Percentiles rank a stretch among this genome's conserved stretches.
Conservation (phyloP, 2,329 filamentous ascomycete genomes). For the Phialocephala subalpina region DNA sequence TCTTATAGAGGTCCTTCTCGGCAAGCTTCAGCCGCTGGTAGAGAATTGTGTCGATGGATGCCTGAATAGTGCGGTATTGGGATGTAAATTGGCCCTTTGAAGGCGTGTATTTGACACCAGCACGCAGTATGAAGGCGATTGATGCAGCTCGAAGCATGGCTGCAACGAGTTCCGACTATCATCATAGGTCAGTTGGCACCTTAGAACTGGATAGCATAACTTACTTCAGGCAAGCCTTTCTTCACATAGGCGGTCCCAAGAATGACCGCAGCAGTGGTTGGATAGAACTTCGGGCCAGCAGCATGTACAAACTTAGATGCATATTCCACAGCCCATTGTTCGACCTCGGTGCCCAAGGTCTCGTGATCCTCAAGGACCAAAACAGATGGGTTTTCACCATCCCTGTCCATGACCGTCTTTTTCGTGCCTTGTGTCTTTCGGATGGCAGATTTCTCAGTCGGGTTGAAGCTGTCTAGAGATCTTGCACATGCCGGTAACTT, state of each 20-base stretch:
- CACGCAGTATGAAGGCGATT: conserved; percentile 36
- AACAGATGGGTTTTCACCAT: conserved; percentile 16
- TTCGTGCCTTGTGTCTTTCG: conserved; percentile 16
- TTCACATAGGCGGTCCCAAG: conserved; percentile 38
- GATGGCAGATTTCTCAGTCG: conserved; percentile 23
- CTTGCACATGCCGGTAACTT: conserved; percentile 26
- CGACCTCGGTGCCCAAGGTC: conserved; percentile 27
- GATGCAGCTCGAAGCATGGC: conserved; percentile 36
- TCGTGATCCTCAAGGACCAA: conserved; percentile 29
- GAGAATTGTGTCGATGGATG: conserved; percentile 39
- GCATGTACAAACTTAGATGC: conserved; percentile 37
- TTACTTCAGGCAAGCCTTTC: conserved; percentile 36
- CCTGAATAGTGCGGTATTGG: conserved; percentile 33
- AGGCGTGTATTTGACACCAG: conserved; percentile 31
- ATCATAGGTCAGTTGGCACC: background rate
- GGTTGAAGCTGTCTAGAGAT: conserved; percentile 22
- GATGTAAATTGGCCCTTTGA: conserved; percentile 1
- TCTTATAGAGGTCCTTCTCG: conserved; percentile 33
- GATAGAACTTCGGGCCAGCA: conserved; percentile 33
- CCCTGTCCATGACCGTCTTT: background rate
- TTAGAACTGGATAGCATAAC: background rate
- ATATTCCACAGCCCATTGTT: conserved; percentile 40
- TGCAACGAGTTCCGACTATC: conserved; percentile 32
- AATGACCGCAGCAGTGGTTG: conserved; percentile 35
- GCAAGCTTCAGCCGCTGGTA: conserved; percentile 37